Conservation (phyloP, 139 green algal genomes). For the Spirogloea muscicola region DNA sequence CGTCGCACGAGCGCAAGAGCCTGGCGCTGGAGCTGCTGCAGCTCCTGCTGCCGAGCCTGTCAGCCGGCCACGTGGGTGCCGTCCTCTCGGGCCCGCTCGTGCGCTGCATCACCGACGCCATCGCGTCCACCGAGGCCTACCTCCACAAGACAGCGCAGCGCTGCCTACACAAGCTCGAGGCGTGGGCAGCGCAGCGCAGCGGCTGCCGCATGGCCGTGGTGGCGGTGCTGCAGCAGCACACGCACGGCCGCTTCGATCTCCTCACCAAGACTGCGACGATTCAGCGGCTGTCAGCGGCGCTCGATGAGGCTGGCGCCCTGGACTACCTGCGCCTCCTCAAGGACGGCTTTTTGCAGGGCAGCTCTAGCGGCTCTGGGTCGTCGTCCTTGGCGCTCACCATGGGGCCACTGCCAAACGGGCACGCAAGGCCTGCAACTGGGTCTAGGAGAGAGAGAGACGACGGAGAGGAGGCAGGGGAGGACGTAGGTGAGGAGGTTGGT, state of each 20-base stretch:
- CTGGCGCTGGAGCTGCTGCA: conserved; percentile 20
- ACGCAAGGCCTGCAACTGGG: background rate
- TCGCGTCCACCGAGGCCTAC: background rate
- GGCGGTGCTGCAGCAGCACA: conserved; percentile 12
- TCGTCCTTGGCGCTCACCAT: background rate
- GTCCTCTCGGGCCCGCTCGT: conserved; percentile 10
- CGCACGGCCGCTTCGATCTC: conserved; percentile 6
- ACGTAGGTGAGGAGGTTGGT: background rate
- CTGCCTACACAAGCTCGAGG: conserved; percentile 9
- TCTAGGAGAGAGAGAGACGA: conserved; percentile 7
- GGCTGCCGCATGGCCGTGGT: conserved; percentile 1
- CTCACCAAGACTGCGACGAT: conserved; percentile 4
- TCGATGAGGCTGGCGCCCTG: background rate
- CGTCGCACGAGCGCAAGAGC: conserved; percentile 8
- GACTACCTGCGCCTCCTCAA: conserved; percentile 6
- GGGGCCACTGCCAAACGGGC: too few relatives aligned
- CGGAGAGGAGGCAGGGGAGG: conserved; percentile 20
- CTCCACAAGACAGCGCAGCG: conserved; percentile 9
- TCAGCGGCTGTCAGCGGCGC: background rate
- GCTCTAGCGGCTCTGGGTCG: background rate
- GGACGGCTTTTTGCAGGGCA: conserved; percentile 6
- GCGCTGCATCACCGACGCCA: conserved; percentile 6
- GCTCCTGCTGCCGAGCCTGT: conserved; percentile 21
- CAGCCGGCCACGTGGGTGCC: background rate
- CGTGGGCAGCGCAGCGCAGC: conserved; percentile 1